Evolutionary conservation across 2,329 filamentous ascomycete species (phyloP).

Genomic region (Leptoxyphium fumago): DNA sequence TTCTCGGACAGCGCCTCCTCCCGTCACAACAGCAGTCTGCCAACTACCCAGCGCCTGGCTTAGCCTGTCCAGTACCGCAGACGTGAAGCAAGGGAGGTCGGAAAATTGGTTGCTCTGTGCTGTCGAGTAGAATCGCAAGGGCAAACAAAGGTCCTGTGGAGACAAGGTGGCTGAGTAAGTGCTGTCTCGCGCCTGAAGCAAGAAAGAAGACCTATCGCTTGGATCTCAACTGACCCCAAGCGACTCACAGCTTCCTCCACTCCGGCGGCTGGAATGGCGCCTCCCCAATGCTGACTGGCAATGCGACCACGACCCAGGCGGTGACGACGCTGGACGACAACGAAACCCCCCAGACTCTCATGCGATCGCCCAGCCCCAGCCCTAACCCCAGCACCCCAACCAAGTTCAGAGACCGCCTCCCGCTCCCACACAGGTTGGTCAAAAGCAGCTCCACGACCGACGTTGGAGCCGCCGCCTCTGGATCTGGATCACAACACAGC

Average conservation of each 20-base stretch:
- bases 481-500: too few species aligned
- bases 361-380: conserved; percentile 1
- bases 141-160: background rate
- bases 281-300: background rate
- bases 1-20: too few species aligned
- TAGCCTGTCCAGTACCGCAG: too few species aligned
- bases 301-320: background rate
- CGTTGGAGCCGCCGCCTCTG: conserved; percentile 4
- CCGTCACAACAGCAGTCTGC: too few species aligned
- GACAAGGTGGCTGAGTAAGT: background rate
- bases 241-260: background rate
- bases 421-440: conserved; percentile 8
- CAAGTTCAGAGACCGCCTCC: conserved; percentile 5
- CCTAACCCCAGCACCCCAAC: conserved; percentile 3
- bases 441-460: conserved; percentile 12
- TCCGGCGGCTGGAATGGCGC: background rate
- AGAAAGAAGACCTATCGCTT: background rate
- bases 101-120: too few species aligned
- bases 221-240: background rate
- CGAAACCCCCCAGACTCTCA: background rate
- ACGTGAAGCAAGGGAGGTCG: too few species aligned
- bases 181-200: background rate
- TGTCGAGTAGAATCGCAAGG: too few species aligned
- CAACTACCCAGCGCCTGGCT: too few species aligned
- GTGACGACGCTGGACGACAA: background rate